Percentiles rank a stretch among this genome's conserved stretches.
phyloP scores from a whole-genome alignment of 805 yeast genomes.

The Isabelozyma pseudorhagii region DNA sequence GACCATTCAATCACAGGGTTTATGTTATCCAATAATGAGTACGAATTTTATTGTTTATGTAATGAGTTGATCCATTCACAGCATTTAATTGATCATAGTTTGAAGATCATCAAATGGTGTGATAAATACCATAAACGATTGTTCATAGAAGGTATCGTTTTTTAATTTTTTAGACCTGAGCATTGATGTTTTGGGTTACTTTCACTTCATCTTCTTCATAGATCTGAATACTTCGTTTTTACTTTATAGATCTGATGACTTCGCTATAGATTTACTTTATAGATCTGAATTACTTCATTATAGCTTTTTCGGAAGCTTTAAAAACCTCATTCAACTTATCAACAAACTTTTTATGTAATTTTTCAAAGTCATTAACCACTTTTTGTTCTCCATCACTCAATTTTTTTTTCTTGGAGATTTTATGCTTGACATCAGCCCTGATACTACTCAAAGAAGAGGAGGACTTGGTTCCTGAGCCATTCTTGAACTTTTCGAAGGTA shows the following conservation, averaged over 20 bases:
- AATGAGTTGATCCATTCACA: constrained; percentile 51
- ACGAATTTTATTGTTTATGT: constrained; percentile 37
- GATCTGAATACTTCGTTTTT: no score
- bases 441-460: constrained; percentile 45
- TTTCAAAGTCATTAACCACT: constrained; percentile 61
- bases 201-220: background rate
- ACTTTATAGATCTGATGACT: no score
- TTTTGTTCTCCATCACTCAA: constrained; percentile 55
- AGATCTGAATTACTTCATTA: constrained; percentile 24
- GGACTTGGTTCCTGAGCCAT: constrained; percentile 39
- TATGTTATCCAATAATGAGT: constrained; percentile 29
- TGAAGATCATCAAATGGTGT: constrained; percentile 73
- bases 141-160: constrained; percentile 73
- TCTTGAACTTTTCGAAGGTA: constrained; percentile 61
- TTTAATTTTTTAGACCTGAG: constrained; percentile 5
- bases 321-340: constrained; percentile 54
- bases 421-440: constrained; percentile 52
- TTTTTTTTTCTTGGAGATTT: constrained; percentile 50
- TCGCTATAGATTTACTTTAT: no score
- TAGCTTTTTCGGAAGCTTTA: constrained; percentile 54
- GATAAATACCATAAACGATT: constrained; percentile 64
- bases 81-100: constrained; percentile 57
- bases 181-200: no score
- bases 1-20: constrained; percentile 27
- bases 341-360: constrained; percentile 60